A percentile compares a stretch with the other conserved stretches of the same genome.
Evolutionary conservation across 768 basidiomycete species (phyloP).

Genomic region (Kwoniella sp.): DNA sequence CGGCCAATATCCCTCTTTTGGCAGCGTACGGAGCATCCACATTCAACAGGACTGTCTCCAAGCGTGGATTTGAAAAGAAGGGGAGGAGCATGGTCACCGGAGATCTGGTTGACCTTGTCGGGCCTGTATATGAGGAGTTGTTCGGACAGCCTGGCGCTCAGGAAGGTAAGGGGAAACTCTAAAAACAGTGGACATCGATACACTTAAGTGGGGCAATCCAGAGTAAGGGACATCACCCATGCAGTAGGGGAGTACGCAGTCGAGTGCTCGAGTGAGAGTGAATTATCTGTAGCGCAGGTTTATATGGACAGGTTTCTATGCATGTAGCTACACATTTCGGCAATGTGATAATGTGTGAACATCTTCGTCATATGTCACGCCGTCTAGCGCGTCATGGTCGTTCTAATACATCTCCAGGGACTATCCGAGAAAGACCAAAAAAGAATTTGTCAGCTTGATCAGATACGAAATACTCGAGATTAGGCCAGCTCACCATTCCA

Average conservation of each 20-base stretch:
- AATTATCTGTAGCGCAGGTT: not conserved
- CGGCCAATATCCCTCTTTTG: conserved; percentile 68
- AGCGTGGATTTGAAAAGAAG: conserved; percentile 70
- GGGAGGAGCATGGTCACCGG: conserved; percentile 80
- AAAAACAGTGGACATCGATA: too few species aligned
- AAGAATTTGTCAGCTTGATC: too few species aligned
- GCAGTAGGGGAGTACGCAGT: too few species aligned
- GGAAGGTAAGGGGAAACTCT: conserved; percentile 15
- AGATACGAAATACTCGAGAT: too few species aligned
- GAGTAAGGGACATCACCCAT: too few species aligned
- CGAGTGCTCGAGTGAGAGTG: too few species aligned
- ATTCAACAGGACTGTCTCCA: conserved; percentile 82
- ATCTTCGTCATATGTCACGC: too few species aligned
- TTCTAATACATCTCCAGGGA: conserved; percentile 56
- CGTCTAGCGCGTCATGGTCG: not conserved
- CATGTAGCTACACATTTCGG: conserved; percentile 13
- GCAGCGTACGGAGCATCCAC: conserved; percentile 84
- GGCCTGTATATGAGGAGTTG: conserved; percentile 63
- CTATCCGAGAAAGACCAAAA: conserved; percentile 31
- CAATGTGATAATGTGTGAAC: too few species aligned
- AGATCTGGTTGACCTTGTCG: conserved; percentile 67
- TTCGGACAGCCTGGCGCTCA: conserved; percentile 10
- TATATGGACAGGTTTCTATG: not conserved
- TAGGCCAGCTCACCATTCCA: conserved; percentile 55
- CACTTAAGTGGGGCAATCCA: too few species aligned